Evolutionary conservation across 1,139 yeast genomes (phyloP).

Genomic region (Scheffersomyces cryptocercus): DNA sequence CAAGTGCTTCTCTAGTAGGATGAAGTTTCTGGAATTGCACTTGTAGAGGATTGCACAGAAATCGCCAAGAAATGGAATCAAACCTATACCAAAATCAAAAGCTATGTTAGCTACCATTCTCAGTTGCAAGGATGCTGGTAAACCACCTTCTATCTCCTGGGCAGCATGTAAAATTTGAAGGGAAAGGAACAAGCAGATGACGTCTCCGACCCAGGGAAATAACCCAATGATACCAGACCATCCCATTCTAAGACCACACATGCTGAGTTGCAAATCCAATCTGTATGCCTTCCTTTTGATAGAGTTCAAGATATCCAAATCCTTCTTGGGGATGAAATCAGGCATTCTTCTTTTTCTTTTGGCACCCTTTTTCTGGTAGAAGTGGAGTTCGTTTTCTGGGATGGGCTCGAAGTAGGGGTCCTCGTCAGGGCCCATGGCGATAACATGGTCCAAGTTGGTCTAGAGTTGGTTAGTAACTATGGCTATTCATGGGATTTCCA

Average conservation of each 20-base stretch:
- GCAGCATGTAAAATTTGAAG: constrained; percentile 52
- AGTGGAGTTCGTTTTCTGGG: constrained; percentile 47
- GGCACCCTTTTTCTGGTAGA: constrained; percentile 49
- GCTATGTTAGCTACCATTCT: constrained; percentile 61
- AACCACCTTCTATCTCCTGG: constrained; percentile 60
- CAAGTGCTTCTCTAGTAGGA: constrained; percentile 59
- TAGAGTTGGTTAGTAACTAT: constrained; percentile 15
- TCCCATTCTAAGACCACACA: constrained; percentile 69
- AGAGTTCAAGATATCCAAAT: constrained; percentile 50
- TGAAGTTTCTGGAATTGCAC: constrained; percentile 72
- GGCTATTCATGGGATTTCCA: background rate
- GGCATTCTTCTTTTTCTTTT: constrained; percentile 54
- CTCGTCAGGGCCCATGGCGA: constrained; percentile 31
- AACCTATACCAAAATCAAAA: constrained; percentile 67
- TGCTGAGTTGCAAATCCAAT: constrained; percentile 60
- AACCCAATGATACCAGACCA: constrained; percentile 74
- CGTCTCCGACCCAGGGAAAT: constrained; percentile 65
- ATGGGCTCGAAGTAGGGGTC: constrained; percentile 54
- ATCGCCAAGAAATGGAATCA: constrained; percentile 75
- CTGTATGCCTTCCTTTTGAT: constrained; percentile 65
- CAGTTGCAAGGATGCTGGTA: constrained; percentile 50
- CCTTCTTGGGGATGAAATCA: constrained; percentile 53
- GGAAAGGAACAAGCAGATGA: constrained; percentile 53
- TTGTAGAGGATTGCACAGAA: constrained; percentile 67
- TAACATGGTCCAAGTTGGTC: constrained; percentile 39